A percentile compares a stretch with the other conserved stretches of the same genome.
These are phyloP conservation scores for Hsuehochloa calcarea DNA, from an alignment of 176 grass and related monocot genomes.

Conservation along the genomic window DNA sequence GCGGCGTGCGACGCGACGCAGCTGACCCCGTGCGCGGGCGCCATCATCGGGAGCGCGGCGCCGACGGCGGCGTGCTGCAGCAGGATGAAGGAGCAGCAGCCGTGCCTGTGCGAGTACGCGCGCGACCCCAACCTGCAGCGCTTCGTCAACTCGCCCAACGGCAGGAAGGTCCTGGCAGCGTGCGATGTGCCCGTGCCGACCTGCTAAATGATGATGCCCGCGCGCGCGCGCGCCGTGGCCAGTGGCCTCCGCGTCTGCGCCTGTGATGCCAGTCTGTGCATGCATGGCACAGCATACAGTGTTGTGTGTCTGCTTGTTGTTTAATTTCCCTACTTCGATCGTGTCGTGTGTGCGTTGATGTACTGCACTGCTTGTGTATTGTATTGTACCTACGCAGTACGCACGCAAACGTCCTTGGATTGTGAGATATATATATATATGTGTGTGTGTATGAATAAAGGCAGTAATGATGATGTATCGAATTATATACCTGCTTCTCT, in stretches of 20 bases:
- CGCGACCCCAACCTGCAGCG: conserved; percentile 57
- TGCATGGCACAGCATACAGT: neutral
- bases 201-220: conserved; percentile 8
- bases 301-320: neutral
- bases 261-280: neutral
- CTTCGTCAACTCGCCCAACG: conserved; percentile 56
- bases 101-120: conserved; percentile 79
- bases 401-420: neutral
- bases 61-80: conserved; percentile 57
- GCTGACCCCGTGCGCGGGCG: conserved; percentile 60
- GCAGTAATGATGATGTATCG: neutral
- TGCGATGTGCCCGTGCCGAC: conserved; percentile 47
- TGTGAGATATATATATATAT: too few relatives aligned
- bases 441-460: neutral
- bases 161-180: conserved; percentile 37
- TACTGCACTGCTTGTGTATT: neutral
- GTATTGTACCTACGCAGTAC: neutral
- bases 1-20: conserved; percentile 50
- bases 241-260: neutral
- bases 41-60: conserved; percentile 42
- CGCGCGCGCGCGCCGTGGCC: neutral
- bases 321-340: neutral
- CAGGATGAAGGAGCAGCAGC: conserved; percentile 59
- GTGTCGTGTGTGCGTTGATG: neutral
- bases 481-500: neutral